A percentile compares a stretch with the other conserved stretches of the same genome.
Conservation (phyloP, 2,329 filamentous ascomycete species). For the Cucurbitaria berberidis region DNA sequence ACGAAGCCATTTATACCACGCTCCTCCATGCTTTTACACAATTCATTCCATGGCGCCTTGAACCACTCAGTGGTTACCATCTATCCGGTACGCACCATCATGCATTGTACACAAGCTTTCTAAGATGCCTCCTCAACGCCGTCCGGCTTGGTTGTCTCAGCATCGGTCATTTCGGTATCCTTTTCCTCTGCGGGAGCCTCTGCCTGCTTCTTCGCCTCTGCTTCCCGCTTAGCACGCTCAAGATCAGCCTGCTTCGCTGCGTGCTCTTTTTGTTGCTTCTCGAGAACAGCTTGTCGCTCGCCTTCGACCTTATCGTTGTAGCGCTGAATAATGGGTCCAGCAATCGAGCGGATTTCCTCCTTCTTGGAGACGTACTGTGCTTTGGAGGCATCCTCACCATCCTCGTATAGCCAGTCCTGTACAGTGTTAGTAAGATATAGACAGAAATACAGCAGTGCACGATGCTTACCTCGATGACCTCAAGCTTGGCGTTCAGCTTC, state of each 20-base stretch:
- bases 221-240: constrained; percentile 79
- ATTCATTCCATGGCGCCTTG: neutral
- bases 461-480: constrained; percentile 78
- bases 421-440: constrained; percentile 15
- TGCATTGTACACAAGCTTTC: neutral
- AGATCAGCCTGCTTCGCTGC: constrained; percentile 68
- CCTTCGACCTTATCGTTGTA: constrained; percentile 94
- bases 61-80: neutral
- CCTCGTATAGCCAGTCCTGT: constrained; percentile 98
- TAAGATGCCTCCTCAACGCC: constrained; percentile 47
- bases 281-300: constrained; percentile 75
- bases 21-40: constrained; percentile 2
- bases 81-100: neutral
- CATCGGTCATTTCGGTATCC: constrained; percentile 67
- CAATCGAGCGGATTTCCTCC: constrained; percentile 90
- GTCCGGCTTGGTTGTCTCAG: constrained; percentile 51
- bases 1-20: constrained; percentile 6
- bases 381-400: constrained; percentile 93
- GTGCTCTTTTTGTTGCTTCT: constrained; percentile 68
- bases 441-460: neutral
- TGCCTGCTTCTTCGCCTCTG: constrained; percentile 68
- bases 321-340: constrained; percentile 89
- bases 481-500: constrained; percentile 82
- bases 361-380: constrained; percentile 93
- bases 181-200: constrained; percentile 46